Evolutionary conservation across 2,329 filamentous ascomycete species (phyloP).

Genomic region (Seiridium unicorne): DNA sequence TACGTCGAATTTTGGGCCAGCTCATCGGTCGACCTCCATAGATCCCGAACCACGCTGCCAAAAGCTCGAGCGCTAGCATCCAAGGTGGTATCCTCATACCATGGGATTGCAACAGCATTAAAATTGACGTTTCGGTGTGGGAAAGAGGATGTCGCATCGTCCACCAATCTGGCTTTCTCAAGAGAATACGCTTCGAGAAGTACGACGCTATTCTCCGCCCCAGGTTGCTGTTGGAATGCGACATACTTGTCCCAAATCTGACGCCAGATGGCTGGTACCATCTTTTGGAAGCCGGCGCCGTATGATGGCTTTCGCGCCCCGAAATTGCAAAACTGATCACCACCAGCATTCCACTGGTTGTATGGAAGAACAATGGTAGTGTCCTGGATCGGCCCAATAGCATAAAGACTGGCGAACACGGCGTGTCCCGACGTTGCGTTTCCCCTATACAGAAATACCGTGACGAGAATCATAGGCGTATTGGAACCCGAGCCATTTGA

Average conservation of each 20-base stretch:
- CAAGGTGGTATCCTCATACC: slow-evolving; percentile 33
- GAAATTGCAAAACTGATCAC: slow-evolving; percentile 32
- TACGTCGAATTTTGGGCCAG: slow-evolving; percentile 8
- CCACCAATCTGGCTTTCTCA: slow-evolving; percentile 22
- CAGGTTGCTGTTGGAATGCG: slow-evolving; percentile 30
- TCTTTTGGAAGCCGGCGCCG: slow-evolving; percentile 28
- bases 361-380: slow-evolving; percentile 23
- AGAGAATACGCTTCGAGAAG: slow-evolving; percentile 36
- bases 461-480: background rate
- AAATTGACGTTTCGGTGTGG: slow-evolving; percentile 32
- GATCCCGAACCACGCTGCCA: slow-evolving; percentile 13
- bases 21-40: slow-evolving; percentile 9
- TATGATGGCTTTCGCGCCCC: slow-evolving; percentile 38
- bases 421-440: background rate
- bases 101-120: slow-evolving; percentile 35
- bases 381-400: background rate
- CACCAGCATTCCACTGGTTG: slow-evolving; percentile 35
- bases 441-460: background rate
- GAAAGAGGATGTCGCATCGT: slow-evolving; percentile 22
- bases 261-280: slow-evolving; percentile 35
- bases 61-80: slow-evolving; percentile 32
- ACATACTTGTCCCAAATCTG: slow-evolving; percentile 36
- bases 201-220: slow-evolving; percentile 28
- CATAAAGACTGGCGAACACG: background rate
- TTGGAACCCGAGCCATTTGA: background rate